Evolutionary conservation across 2,329 filamentous ascomycete species (phyloP).

Genomic region (Diplocarpon rosae): DNA sequence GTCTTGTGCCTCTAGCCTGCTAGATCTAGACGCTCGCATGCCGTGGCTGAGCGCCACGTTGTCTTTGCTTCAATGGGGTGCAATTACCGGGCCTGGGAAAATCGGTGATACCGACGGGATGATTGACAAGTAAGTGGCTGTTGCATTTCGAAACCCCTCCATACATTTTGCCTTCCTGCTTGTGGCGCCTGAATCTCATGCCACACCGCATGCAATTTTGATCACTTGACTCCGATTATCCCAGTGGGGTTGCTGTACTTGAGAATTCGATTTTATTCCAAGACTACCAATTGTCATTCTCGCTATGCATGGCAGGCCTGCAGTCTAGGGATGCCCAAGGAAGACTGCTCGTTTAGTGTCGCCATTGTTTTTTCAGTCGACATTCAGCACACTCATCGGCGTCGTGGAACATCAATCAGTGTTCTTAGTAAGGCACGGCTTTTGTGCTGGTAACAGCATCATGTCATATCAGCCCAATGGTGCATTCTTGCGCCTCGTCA

Average conservation of each 20-base stretch:
- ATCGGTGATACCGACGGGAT: constrained; percentile 65
- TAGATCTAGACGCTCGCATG: constrained; percentile 72
- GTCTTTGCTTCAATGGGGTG: constrained; percentile 64
- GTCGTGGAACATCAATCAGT: constrained; percentile 14
- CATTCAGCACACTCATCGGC: constrained; percentile 7
- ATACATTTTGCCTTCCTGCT: constrained; percentile 9
- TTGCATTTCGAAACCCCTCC: constrained; percentile 13
- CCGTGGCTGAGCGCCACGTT: constrained; percentile 75
- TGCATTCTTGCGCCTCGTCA: constrained; percentile 4
- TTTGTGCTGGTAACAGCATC: constrained; percentile 14
- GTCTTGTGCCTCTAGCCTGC: constrained; percentile 59
- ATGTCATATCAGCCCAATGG: constrained; percentile 14
- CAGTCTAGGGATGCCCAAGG: constrained; percentile 11
- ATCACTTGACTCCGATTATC: constrained; percentile 44
- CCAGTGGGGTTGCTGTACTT: constrained; percentile 24
- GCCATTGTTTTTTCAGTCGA: not conserved
- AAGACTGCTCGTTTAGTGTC: constrained; percentile 7
- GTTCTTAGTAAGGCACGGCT: constrained; percentile 1
- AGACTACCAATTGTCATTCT: constrained; percentile 16
- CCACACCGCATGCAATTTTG: constrained; percentile 42
- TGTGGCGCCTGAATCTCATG: constrained; percentile 13
- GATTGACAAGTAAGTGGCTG: constrained; percentile 66
- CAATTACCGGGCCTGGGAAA: constrained; percentile 62
- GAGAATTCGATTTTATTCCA: constrained; percentile 16
- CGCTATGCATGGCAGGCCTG: constrained; percentile 23